Evolutionary conservation across 768 basidiomycete species (phyloP), one percentile per base, ranked within the genome.

Genomic region (Clitopilus passeckerianus): DNA sequence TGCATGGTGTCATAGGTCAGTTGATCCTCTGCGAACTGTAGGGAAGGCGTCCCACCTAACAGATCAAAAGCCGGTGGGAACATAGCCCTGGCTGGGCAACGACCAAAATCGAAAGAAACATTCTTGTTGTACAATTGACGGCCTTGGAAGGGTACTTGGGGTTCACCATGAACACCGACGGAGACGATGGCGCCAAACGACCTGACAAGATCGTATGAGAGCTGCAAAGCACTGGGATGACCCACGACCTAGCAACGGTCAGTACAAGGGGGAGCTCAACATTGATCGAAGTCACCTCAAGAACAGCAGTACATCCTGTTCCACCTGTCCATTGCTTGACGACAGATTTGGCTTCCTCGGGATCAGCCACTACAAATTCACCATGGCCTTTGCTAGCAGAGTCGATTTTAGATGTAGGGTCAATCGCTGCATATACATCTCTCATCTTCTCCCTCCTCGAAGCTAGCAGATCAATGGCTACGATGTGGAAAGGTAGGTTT

Each of bases 81-180:
- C 81, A 91, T 84, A 0, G 90, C 84, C 14, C 87, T 83, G 5
- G 90, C 89, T 15, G 90, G 91, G 64, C 90, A 92, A 8, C 90
- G 83, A 8, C 91, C 91, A 67, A 92, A 93, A 65, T 90, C 86
- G 23, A 91, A 75, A 0, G 87, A 89, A 6, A 91, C 80, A 69
- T 92, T 93, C 72, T 90, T 90, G 76, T 86, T 76, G 71, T 92
- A 93, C 58, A 86, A 67, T 44, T 86, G 75, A 8, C 74, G 71
- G 2, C 83, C 78, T 10, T 79, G 83, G 63, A 86, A 83, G 1
- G 87, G 86, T 37, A 89, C 63, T 20, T 70, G 76, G 0, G 73
- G 73, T 54, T 71, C 76, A 57, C 84, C 80, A 59, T 91, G 89
- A 9, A 89, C 87, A 7, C 90, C 89, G 2, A 92, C 89, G 6